Base-by-base conservation (phyloP, 495 filamentous ascomycete species). In the Neurospora sp. region DNA sequence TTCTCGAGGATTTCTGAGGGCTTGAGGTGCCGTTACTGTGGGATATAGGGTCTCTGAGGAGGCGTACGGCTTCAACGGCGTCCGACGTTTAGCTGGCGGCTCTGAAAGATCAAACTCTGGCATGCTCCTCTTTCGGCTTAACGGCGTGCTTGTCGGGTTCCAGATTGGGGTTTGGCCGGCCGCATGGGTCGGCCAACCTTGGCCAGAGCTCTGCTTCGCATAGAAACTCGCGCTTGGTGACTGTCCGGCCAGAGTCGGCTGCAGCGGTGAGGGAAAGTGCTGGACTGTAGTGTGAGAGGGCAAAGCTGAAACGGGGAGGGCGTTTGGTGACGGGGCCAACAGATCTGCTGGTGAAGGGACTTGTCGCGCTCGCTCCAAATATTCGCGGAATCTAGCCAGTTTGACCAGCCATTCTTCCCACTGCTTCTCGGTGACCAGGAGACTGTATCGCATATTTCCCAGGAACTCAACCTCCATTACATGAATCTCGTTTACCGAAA, bases 381-480 rank as follows among this genome's bases (percentile, higher is more conserved):
- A 98, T 35, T 89, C 88, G 72, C 87, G 89, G 78, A 97, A 97
- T 44, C 89, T 90, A 22, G 89, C 85, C 69, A 98, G 83, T 77
- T 91, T 93, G 70, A 86, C 83, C 76, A 97, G 90, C 96, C 96
- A 98, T 42, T 89, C 85, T 39, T 87, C 82, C 96, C 96, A 99
- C 79, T 97, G 87, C 77, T 94, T 87, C 70, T 85, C 85, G 0
- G 94, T 96, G 1, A 91, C 92, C 78, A 93, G 91, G 1, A 99
- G 85, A 74, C 91, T 93, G 80, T 99, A 99, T 77, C 94, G 89
- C 89, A 99, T 96, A 79, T 99, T 98, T 85, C 96, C 97, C 72
- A 99, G 86, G 77, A 99, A 99, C 81, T 99, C 96, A 0, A 99
- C 96, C 79, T 99, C 96, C 96, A 99, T 99, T 46, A 98, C 90